phyloP scores from a whole-genome alignment of 1,284 basidiomycete species.

The Malassezia psittaci region DNA sequence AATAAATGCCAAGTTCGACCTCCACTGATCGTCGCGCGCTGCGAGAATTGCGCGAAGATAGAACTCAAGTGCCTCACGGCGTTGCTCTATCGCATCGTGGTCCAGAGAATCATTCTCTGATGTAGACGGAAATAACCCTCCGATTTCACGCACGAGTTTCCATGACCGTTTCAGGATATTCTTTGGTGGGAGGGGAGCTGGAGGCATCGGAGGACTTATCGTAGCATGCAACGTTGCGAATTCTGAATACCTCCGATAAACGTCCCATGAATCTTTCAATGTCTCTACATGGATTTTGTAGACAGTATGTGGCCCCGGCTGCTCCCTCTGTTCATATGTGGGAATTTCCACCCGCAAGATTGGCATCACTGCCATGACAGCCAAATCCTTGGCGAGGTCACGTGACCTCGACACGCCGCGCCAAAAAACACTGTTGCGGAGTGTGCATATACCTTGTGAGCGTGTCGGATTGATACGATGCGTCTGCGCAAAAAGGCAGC shows the following conservation, averaged over 20 bases:
- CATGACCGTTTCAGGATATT: slow-evolving; percentile 54
- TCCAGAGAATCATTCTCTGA: slow-evolving; percentile 14
- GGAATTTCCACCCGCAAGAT: slow-evolving; percentile 46
- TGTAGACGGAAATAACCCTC: slow-evolving; percentile 9
- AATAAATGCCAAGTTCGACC: slow-evolving; percentile 66
- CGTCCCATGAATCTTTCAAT: slow-evolving; percentile 76
- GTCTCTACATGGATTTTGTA: slow-evolving; percentile 62
- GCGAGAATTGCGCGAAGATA: slow-evolving; percentile 77
- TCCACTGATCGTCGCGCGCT: slow-evolving; percentile 69
- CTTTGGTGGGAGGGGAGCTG: slow-evolving; percentile 68
- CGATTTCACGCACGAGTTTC: slow-evolving; percentile 30
- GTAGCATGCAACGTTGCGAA: slow-evolving; percentile 76
- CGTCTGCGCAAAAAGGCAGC: slow-evolving; percentile 9
- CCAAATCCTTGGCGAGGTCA: not conserved
- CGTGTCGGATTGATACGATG: slow-evolving; percentile 2
- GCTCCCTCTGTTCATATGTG: slow-evolving; percentile 39
- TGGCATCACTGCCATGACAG: slow-evolving; percentile 20
- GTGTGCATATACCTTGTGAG: not conserved
- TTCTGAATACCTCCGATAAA: slow-evolving; percentile 86
- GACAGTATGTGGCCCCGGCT: slow-evolving; percentile 57
- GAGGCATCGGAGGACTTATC: slow-evolving; percentile 64
- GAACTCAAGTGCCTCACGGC: slow-evolving; percentile 64
- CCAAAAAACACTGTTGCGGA: slow-evolving; percentile 10
- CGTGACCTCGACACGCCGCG: slow-evolving; percentile 8
- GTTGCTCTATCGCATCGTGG: slow-evolving; percentile 59